Percentiles rank a stretch among this genome's conserved stretches.
phyloP scores from a whole-genome alignment of 441 rosid species.

The Flueggea neowawraea region DNA sequence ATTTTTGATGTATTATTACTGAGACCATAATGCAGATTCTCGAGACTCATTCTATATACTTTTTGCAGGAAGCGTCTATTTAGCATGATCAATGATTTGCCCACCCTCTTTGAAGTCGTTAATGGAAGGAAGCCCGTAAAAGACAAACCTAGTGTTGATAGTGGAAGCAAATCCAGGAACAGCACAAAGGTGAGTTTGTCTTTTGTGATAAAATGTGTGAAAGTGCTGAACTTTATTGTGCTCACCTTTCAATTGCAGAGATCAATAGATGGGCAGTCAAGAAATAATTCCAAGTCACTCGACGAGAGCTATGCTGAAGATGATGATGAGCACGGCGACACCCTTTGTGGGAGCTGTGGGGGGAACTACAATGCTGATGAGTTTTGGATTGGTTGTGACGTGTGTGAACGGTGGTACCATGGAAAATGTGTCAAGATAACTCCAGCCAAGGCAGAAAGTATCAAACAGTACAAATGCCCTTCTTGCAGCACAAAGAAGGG shows the following conservation, averaged over 20 bases:
- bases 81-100: constrained; percentile 79
- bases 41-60: background rate
- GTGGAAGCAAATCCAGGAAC: constrained; percentile 72
- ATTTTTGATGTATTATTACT: too few species aligned
- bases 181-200: constrained; percentile 47
- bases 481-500: constrained; percentile 66
- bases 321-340: constrained; percentile 79
- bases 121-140: constrained; percentile 61
- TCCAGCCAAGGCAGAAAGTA: constrained; percentile 79
- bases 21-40: too few species aligned
- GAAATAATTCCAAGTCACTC: constrained; percentile 42
- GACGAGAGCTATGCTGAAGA: constrained; percentile 62
- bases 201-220: background rate
- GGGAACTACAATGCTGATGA: constrained; percentile 62
- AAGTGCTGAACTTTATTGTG: too few species aligned
- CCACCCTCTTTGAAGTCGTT: constrained; percentile 82
- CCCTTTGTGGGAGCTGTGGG: constrained; percentile 76
- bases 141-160: constrained; percentile 65
- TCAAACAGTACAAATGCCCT: constrained; percentile 87
- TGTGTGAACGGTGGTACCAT: constrained; percentile 84
- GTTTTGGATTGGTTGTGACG: constrained; percentile 85
- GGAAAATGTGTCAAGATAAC: constrained; percentile 86
- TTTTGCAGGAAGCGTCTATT: constrained; percentile 71
- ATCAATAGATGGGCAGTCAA: constrained; percentile 60
- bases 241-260: constrained; percentile 37